Conservation (phyloP, 2,329 filamentous ascomycete genomes). For the Fusarium concolor region DNA sequence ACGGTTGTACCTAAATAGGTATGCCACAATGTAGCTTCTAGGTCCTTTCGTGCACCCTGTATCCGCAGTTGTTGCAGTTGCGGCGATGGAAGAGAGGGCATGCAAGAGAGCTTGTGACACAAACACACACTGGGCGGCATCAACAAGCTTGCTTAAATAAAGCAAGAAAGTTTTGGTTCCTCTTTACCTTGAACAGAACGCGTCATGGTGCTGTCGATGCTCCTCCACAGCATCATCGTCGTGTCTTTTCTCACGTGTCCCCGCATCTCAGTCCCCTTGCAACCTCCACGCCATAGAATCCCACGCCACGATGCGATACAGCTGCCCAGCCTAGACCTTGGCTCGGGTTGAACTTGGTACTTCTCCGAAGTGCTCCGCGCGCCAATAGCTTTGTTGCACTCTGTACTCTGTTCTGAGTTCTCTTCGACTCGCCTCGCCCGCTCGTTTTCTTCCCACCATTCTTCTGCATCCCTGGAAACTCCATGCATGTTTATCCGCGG, state of each 20-base stretch:
- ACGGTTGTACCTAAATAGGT: conserved; percentile 24
- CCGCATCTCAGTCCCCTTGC: conserved; percentile 45
- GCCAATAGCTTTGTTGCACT: conserved; percentile 23
- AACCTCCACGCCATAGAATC: conserved; percentile 41
- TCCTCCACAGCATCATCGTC: conserved; percentile 41
- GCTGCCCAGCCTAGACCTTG: conserved; percentile 39
- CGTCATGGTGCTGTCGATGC: conserved; percentile 42
- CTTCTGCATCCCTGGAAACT: conserved; percentile 38
- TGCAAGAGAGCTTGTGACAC: conserved; percentile 28
- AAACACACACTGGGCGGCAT: conserved; percentile 9
- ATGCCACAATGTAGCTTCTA: conserved; percentile 22
- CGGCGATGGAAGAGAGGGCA: conserved; percentile 9
- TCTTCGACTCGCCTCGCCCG: conserved; percentile 15
- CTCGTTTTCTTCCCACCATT: conserved; percentile 41
- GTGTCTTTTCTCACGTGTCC: conserved; percentile 45
- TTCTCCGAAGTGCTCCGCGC: conserved; percentile 28
- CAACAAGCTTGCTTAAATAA: conserved; percentile 17
- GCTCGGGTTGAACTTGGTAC: conserved; percentile 39
- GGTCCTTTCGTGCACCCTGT: conserved; percentile 14
- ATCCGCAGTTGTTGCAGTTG: conserved; percentile 9
- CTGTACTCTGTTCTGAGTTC: conserved; percentile 30
- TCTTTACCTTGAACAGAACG: conserved; percentile 25
- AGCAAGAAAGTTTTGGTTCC: conserved; percentile 26
- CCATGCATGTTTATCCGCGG: conserved; percentile 46
- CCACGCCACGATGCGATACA: conserved; percentile 44